Percentiles rank a stretch among this genome's conserved stretches.
Evolutionary conservation across 140 eudicot species (phyloP).

Genomic region (Oenanthe javanica): DNA sequence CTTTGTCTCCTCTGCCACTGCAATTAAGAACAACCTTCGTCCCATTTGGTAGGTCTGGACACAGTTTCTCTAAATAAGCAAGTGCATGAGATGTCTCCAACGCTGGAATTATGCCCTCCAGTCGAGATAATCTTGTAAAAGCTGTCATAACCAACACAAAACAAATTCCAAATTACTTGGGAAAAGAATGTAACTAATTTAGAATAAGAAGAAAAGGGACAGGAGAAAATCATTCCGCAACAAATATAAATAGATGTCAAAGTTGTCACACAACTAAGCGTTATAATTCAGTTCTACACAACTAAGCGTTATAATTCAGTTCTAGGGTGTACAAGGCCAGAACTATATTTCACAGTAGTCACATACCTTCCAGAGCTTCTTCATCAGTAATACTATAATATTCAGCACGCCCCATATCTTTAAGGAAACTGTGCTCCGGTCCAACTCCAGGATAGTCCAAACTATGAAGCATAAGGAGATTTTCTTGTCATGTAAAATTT

Average conservation of each 20-base stretch:
- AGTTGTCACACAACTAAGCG: background rate
- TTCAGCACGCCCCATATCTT: conserved; percentile 81
- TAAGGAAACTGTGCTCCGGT: conserved; percentile 81
- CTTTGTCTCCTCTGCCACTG: conserved; percentile 92
- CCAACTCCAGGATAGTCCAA: conserved; percentile 91
- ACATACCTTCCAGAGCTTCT: conserved; percentile 77
- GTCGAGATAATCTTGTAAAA: conserved; percentile 62
- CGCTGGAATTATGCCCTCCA: conserved; percentile 90
- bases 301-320: too few relatives aligned
- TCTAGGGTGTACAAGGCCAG: background rate
- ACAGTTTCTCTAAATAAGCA: conserved; percentile 73
- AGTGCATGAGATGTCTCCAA: conserved; percentile 90
- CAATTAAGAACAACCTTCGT: conserved; percentile 79
- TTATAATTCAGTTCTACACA: background rate
- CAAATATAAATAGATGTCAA: background rate
- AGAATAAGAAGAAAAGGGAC: background rate
- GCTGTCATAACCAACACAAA: conserved; percentile 31
- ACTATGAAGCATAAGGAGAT: conserved; percentile 15
- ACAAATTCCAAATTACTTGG: background rate
- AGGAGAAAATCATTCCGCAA: background rate
- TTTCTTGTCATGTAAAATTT: background rate
- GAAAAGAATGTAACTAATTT: background rate
- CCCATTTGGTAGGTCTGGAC: conserved; percentile 75
- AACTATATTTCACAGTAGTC: background rate
- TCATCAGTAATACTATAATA: conserved; percentile 71